phyloP scores from a whole-genome alignment of 768 basidiomycete species.

The Russula emetica region DNA sequence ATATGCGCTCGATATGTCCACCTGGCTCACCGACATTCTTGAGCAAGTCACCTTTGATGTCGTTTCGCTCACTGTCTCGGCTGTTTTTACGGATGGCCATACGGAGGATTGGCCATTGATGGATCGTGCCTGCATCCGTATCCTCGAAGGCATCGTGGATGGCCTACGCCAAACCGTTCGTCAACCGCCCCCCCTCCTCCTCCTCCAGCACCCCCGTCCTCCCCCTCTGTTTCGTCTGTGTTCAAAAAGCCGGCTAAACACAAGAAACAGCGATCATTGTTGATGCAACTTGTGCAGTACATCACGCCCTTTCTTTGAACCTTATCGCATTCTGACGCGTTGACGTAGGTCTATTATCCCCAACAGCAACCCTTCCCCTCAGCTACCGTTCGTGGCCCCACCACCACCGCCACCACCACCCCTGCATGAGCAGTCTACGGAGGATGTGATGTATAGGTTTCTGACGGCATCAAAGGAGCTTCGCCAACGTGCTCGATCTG shows the following conservation, averaged over 20 bases:
- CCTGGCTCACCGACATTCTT: slow-evolving; percentile 51
- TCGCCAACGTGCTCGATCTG: slow-evolving; percentile 59
- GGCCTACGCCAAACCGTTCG: slow-evolving; percentile 50
- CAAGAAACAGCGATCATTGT: slow-evolving; percentile 65
- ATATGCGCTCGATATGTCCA: slow-evolving; percentile 58
- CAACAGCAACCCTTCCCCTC: slow-evolving; percentile 1
- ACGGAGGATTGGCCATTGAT: slow-evolving; percentile 47
- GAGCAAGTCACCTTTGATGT: slow-evolving; percentile 63
- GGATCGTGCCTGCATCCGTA: slow-evolving; percentile 39
- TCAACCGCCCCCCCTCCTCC: slow-evolving; percentile 37
- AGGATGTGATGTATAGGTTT: slow-evolving; percentile 21
- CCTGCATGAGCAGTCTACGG: slow-evolving; percentile 18
- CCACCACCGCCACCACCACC: slow-evolving; percentile 25
- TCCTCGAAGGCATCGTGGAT: slow-evolving; percentile 48
- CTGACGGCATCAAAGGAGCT: slow-evolving; percentile 38
- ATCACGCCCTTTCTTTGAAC: slow-evolving; percentile 33
- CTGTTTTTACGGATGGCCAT: slow-evolving; percentile 56
- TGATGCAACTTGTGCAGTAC: slow-evolving; percentile 62
- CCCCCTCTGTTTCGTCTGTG: slow-evolving; percentile 29
- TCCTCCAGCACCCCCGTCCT: slow-evolving; percentile 27
- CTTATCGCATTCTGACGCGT: neutral
- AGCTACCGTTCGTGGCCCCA: slow-evolving; percentile 6
- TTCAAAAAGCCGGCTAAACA: slow-evolving; percentile 45
- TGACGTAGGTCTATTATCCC: slow-evolving; percentile 27
- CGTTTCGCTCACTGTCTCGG: slow-evolving; percentile 42